A percentile compares a stretch with the other conserved stretches of the same genome.
Conservation (phyloP, 371 early-diverging fungal genomes). For the Saksenaea oblongispora region DNA sequence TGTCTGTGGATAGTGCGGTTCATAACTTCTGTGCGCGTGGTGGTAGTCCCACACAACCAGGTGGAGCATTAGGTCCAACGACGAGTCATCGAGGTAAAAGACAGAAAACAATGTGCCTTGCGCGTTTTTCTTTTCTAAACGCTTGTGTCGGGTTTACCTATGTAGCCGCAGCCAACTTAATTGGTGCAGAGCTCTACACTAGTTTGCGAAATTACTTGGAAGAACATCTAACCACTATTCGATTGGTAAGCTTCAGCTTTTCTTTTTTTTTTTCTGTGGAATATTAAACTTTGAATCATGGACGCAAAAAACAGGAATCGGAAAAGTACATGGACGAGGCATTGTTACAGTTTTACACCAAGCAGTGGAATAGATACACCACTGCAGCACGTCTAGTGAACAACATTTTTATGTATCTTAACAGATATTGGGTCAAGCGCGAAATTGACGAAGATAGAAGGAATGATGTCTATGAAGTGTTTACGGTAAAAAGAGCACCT, state of each 20-base stretch:
- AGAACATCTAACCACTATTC: conserved; percentile 63
- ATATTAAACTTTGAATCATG: not conserved
- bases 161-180: conserved; percentile 69
- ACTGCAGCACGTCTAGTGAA: conserved; percentile 82
- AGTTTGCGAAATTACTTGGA: conserved; percentile 75
- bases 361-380: conserved; percentile 88
- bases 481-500: conserved; percentile 68
- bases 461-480: conserved; percentile 87
- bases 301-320: conserved; percentile 46
- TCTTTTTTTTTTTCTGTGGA: not conserved
- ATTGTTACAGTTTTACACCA: conserved; percentile 84
- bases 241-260: conserved; percentile 16
- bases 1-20: conserved; percentile 57
- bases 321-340: conserved; percentile 74
- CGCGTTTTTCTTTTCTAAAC: not conserved
- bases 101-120: not conserved
- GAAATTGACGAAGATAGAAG: conserved; percentile 92
- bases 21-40: conserved; percentile 82
- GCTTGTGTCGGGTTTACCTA: not conserved
- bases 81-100: conserved; percentile 31
- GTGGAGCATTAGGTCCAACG: conserved; percentile 12
- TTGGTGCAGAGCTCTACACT: conserved; percentile 86
- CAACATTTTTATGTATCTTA: conserved; percentile 92
- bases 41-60: conserved; percentile 19
- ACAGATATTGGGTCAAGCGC: conserved; percentile 96